phyloP scores from a whole-genome alignment of 176 grass and related monocot species.

The Juncus effusus region DNA sequence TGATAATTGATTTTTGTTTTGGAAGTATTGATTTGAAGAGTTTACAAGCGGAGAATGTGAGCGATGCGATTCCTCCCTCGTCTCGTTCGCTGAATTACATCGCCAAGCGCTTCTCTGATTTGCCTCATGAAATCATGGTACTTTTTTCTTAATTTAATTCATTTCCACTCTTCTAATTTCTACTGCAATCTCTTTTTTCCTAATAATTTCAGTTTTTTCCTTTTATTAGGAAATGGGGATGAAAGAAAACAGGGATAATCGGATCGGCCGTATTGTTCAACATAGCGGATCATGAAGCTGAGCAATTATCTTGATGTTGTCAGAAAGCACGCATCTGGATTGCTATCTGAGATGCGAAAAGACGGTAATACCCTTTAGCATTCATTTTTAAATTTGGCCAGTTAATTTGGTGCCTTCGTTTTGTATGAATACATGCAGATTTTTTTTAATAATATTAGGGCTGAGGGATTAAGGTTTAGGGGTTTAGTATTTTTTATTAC shows the following conservation, averaged over 20 bases:
- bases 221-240: slow-evolving; percentile 53
- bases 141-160: slow-evolving; percentile 16
- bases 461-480: no score
- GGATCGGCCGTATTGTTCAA: slow-evolving; percentile 88
- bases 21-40: slow-evolving; percentile 90
- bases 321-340: slow-evolving; percentile 83
- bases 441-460: no score
- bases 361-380: slow-evolving; percentile 56
- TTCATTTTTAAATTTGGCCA: background rate
- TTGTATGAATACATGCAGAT: background rate
- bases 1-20: slow-evolving; percentile 11
- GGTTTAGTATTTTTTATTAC: no score
- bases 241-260: slow-evolving; percentile 59
- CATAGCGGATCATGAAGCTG: slow-evolving; percentile 89
- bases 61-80: slow-evolving; percentile 58
- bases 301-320: slow-evolving; percentile 84
- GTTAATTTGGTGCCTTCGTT: background rate
- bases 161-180: background rate
- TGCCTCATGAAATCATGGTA: slow-evolving; percentile 66
- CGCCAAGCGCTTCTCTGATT: slow-evolving; percentile 66
- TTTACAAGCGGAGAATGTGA: slow-evolving; percentile 62
- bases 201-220: slow-evolving; percentile 28
- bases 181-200: background rate
- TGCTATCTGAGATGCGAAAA: slow-evolving; percentile 78
- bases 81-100: slow-evolving; percentile 75